Evolutionary conservation across 2,329 filamentous ascomycete genomes (phyloP).

Genomic region (Clonostachys chloroleuca): DNA sequence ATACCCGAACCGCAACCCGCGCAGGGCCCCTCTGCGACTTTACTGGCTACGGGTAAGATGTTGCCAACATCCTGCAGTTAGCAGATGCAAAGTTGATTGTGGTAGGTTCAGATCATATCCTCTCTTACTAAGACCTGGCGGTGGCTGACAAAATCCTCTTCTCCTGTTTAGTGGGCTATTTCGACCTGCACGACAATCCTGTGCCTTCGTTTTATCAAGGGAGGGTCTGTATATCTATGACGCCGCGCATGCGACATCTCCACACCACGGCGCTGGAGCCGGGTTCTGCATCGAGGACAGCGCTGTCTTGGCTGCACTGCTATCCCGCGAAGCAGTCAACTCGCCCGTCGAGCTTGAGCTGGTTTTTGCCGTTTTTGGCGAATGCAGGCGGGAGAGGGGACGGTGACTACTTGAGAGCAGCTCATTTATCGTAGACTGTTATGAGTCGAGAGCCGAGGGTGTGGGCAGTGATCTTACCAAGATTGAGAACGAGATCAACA

Average conservation of each 20-base stretch:
- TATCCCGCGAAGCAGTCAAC: constrained; percentile 32
- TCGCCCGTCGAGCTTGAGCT: constrained; percentile 25
- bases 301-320: constrained; percentile 34
- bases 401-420: constrained; percentile 47
- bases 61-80: constrained; percentile 20
- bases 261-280: constrained; percentile 54
- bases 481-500: too few relatives aligned
- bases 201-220: constrained; percentile 33
- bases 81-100: constrained; percentile 18
- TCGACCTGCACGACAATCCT: constrained; percentile 36
- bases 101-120: constrained; percentile 8
- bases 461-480: too few relatives aligned
- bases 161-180: constrained; percentile 31
- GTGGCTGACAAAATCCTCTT: neutral
- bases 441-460: constrained; percentile 26
- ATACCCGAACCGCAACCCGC: constrained; percentile 13
- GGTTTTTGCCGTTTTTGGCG: constrained; percentile 46
- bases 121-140: too few relatives aligned
- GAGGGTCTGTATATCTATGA: constrained; percentile 48
- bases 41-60: too few relatives aligned
- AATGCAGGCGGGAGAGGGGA: constrained; percentile 37
- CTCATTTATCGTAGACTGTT: constrained; percentile 31
- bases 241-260: constrained; percentile 58
- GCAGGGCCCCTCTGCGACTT: constrained; percentile 24
- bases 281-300: constrained; percentile 54